phyloP scores from a whole-genome alignment of 2,329 filamentous ascomycete species.

The Botryosphaeria dothidea region DNA sequence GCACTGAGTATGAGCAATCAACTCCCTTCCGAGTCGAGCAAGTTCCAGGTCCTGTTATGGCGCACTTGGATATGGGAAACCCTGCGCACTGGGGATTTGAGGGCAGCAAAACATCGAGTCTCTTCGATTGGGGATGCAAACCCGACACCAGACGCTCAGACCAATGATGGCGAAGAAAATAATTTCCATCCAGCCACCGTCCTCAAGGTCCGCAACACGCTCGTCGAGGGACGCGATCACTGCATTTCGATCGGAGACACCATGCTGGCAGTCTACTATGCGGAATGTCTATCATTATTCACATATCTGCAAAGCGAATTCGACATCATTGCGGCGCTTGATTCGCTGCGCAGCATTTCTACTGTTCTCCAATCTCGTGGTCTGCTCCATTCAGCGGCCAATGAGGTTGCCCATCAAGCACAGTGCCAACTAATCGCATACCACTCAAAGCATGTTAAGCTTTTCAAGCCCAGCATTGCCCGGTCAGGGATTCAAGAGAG shows the following conservation, averaged over 20 bases:
- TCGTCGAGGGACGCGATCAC: conserved; percentile 58
- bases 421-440: conserved; percentile 66
- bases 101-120: conserved; percentile 36
- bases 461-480: conserved; percentile 68
- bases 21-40: conserved; percentile 36
- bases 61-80: conserved; percentile 68
- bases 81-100: conserved; percentile 48
- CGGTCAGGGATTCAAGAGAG: conserved; percentile 63
- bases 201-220: conserved; percentile 31
- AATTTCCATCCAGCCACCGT: conserved; percentile 22
- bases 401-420: conserved; percentile 70
- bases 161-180: background rate
- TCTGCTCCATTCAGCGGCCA: conserved; percentile 32
- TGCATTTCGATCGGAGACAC: conserved; percentile 51
- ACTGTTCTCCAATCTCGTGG: conserved; percentile 29
- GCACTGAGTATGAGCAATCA: conserved; percentile 61
- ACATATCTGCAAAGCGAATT: conserved; percentile 60
- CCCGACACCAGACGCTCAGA: conserved; percentile 4
- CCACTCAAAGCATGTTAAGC: conserved; percentile 62
- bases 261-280: conserved; percentile 51
- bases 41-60: conserved; percentile 52
- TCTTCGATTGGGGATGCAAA: conserved; percentile 30
- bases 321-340: conserved; percentile 39
- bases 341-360: conserved; percentile 34
- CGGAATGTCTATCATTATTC: conserved; percentile 65